These are phyloP conservation scores for Artemisia tridentata DNA, from an alignment of 129 eudicot species.

Conservation along the genomic window DNA sequence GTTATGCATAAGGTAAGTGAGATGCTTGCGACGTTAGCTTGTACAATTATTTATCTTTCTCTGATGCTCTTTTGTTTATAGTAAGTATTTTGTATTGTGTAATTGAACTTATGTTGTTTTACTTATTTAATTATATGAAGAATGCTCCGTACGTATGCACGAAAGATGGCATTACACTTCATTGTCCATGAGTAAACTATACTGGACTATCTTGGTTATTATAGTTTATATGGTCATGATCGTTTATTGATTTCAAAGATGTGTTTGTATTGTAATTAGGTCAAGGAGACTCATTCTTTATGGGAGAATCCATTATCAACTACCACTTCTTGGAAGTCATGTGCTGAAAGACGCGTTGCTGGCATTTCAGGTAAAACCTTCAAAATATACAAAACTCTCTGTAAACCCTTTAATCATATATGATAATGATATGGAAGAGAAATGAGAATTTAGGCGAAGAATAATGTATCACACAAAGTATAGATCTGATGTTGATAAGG, in stretches of 20 bases:
- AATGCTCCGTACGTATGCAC: constrained; percentile 95
- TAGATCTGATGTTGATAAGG: constrained; percentile 15
- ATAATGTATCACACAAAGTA: constrained; percentile 9
- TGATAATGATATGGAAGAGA: constrained; percentile 10
- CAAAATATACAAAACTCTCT: constrained; percentile 3
- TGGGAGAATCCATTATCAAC: constrained; percentile 99
- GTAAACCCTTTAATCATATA: not conserved
- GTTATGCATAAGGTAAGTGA: not conserved
- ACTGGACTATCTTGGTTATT: constrained; percentile 3
- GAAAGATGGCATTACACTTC: constrained; percentile 86
- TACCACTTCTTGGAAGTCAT: constrained; percentile 93
- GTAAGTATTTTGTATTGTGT: not conserved
- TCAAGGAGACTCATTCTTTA: constrained; percentile 81
- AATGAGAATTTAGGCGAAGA: constrained; percentile 19
- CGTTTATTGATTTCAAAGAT: constrained; percentile 8
- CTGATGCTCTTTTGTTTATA: not conserved
- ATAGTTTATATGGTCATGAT: constrained; percentile 1
- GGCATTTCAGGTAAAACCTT: constrained; percentile 62
- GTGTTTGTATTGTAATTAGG: constrained; percentile 43
- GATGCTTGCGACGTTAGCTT: not conserved
- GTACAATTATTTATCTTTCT: not conserved
- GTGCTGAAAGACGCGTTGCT: constrained; percentile 76
- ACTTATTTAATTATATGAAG: constrained; percentile 37
- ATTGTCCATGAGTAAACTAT: constrained; percentile 72
- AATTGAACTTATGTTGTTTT: constrained; percentile 14